Percentiles rank a stretch among this genome's conserved stretches.
phyloP scores from a whole-genome alignment of 2,329 filamentous ascomycete genomes.

The Arthrocladium fulminans region DNA sequence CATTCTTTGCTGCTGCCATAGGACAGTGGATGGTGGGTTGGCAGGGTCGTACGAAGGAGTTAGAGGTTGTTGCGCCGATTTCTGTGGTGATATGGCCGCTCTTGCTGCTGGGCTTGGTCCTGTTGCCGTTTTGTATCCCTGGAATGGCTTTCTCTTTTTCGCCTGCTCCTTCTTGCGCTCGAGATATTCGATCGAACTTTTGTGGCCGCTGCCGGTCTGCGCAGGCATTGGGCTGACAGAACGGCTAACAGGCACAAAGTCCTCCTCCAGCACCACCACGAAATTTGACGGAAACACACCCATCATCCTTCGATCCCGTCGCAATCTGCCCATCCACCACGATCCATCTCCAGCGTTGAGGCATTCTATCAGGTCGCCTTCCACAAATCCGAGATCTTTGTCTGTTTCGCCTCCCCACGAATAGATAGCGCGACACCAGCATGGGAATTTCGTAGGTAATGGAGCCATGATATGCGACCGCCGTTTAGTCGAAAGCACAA shows the following conservation, averaged over 20 bases:
- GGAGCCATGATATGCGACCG: conserved; percentile 21
- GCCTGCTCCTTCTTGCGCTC: conserved; percentile 44
- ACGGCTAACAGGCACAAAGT: conserved; percentile 61
- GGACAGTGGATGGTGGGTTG: conserved; percentile 29
- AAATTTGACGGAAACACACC: conserved; percentile 97
- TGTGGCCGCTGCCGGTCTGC: conserved; percentile 33
- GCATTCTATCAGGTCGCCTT: conserved; percentile 96
- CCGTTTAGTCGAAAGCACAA: neutral
- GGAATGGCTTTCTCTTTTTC: conserved; percentile 56
- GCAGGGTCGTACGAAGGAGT: conserved; percentile 28
- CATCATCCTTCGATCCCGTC: conserved; percentile 79
- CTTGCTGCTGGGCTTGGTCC: conserved; percentile 21
- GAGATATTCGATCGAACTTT: conserved; percentile 14
- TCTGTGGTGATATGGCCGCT: conserved; percentile 2
- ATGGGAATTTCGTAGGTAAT: conserved; percentile 72
- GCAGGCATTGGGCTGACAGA: conserved; percentile 45
- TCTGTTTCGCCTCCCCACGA: conserved; percentile 95
- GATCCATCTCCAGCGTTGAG: conserved; percentile 94
- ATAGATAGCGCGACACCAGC: conserved; percentile 84
- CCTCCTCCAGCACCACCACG: conserved; percentile 76
- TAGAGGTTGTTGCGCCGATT: conserved; percentile 24
- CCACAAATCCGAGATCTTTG: conserved; percentile 90
- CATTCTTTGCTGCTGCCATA: conserved; percentile 31
- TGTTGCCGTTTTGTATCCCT: conserved; percentile 47
- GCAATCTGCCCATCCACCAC: conserved; percentile 94